Evolutionary conservation across 139 green algal species (phyloP), one percentile per base, ranked within the genome.

Genomic region (Yamagishiella unicocca): DNA sequence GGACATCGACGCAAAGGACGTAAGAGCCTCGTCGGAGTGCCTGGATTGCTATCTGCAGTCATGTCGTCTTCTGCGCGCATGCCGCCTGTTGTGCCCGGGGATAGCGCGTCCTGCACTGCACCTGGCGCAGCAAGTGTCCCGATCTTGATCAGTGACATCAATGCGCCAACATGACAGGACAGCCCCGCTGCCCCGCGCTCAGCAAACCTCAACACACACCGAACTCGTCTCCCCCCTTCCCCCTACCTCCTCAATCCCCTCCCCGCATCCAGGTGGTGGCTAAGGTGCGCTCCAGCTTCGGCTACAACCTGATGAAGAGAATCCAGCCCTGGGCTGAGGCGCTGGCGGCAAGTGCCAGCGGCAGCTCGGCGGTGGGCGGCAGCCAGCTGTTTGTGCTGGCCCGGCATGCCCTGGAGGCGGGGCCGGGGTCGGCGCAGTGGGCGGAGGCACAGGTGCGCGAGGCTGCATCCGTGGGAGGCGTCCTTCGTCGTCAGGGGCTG

Each of bases 1-100:
- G 6, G 84, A 89, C 38, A 89, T 89, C 53, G 84, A 89, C 43
- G 72, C 31, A 31, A 89, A 89, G 73, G 83, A 82, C 1, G 83
- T 88, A 55, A 78, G 74, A 21, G 24, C 58, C 50, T 58, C 12
- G 12, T 12, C 17, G 12, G 12, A 58, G 12, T 58, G 50, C 50
- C 12, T 17, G 12, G 50, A 76, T 76, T 17, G 38, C 3, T 76
- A 2, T 76, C 68, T 24, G 68, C 4, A 29, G 46, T 50, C 68
- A 54, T 50, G 31, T 4, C 35, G 17, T 46, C 33, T 67, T 66
- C 21, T 50, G 14, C 64, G 4, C 27, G n/a, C 37, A 12, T n/a
- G n/a, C n/a, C n/a, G n/a, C n/a, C n/a, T n/a, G n/a, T n/a, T n/a
- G n/a, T n/a, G n/a, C n/a, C n/a, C n/a, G n/a, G n/a, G n/a, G n/a